Percentiles rank a stretch among this genome's conserved stretches.
phyloP scores from a whole-genome alignment of 129 eudicot species.

The Mikania micrantha region DNA sequence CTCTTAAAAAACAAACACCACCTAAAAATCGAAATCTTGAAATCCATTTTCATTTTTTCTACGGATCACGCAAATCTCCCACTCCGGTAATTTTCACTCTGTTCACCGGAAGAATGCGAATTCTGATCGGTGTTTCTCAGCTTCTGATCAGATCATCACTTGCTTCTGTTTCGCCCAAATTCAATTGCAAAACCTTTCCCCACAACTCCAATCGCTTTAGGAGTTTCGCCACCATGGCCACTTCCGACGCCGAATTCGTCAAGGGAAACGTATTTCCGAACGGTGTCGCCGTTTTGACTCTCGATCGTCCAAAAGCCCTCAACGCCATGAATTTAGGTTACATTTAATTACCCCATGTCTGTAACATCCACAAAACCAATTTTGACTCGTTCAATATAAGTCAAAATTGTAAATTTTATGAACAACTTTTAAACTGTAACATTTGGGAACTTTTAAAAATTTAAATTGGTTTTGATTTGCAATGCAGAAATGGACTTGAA shows the following conservation, averaged over 20 bases:
- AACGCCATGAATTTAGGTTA: conserved; percentile 91
- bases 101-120: conserved; percentile 11
- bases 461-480: background rate
- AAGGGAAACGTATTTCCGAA: conserved; percentile 64
- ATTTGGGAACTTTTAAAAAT: too few species aligned
- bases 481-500: conserved; percentile 71
- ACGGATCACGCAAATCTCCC: background rate
- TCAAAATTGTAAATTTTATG: background rate
- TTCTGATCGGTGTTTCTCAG: conserved; percentile 16
- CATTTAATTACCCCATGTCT: background rate
- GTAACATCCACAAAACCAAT: background rate
- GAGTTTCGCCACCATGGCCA: conserved; percentile 52
- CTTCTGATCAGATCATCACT: conserved; percentile 14
- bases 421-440: too few species aligned
- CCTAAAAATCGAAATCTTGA: too few species aligned
- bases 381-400: background rate
- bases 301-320: conserved; percentile 93
- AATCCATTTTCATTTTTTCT: background rate
- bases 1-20: too few species aligned
- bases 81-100: background rate
- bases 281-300: conserved; percentile 82
- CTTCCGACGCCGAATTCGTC: conserved; percentile 44
- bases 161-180: background rate
- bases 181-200: conserved; percentile 2
- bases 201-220: conserved; percentile 20